Evolutionary conservation across 441 rosid genomes (phyloP), one percentile per base, ranked within the genome.

Genomic region (Flueggea neowawraea): DNA sequence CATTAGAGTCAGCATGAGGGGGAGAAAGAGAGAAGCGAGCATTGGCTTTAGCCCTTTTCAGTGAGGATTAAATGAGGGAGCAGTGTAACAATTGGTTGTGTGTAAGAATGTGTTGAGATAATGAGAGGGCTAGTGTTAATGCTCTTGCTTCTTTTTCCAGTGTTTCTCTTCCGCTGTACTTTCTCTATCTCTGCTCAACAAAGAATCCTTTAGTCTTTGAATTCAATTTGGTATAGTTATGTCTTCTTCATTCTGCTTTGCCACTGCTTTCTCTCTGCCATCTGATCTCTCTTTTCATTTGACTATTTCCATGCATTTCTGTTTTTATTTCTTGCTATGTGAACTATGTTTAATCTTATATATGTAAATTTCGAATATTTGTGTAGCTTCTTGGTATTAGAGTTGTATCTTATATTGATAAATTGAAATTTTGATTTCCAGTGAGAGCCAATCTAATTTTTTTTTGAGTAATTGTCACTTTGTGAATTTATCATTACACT

Each of bases 1-100:
- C 32, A 31, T 14, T 45, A 63, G 31, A 14, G 51, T 52, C 14
- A 36, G 4, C 33, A 39, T 67, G 53, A 45, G 54, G 44, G 31
- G 16, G 31, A 31, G 53, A 61, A 39, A 48, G 55, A 54, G 51
- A 61, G 57, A 44, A 28, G 69, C 62, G 84, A 80, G 86, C 84
- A 87, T 85, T 78, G 72, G 71, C 68, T 53, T 76, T 86, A 81
- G 83, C 94, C 82, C 41, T 70, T 74, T 73, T 69, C 70, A 69
- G 60, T 48, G 13, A 55, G 58, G 66, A 64, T 73, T 68, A 75
- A 62, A 39, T 32, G 50, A 6, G 67, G 54, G 67, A 67, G 53
- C 52, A 57, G 55, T 61, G 65, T 56, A 53, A 58, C 48, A 33
- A 15, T 32, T 32, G 62, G 52, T 22, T 58, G 57, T 10, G 9